phyloP scores from a whole-genome alignment of 2,329 filamentous ascomycete genomes.

The Clonostachys rosea region DNA sequence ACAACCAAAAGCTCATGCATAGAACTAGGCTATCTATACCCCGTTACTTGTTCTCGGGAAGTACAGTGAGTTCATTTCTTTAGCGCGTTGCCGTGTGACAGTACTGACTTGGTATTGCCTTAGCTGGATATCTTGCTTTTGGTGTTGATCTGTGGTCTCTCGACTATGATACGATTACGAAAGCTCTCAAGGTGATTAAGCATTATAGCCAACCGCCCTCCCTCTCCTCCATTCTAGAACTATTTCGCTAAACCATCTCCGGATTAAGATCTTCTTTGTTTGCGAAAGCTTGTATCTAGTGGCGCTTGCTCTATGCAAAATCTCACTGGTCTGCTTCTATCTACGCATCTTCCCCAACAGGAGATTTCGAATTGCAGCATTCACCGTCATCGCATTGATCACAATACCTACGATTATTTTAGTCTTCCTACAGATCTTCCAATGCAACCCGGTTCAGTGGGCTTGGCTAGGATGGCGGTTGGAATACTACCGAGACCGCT shows the following conservation, averaged over 20 bases:
- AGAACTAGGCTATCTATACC: conserved; percentile 11
- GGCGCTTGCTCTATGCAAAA: conserved; percentile 28
- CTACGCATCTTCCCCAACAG: conserved; percentile 26
- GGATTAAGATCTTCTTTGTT: conserved; percentile 16
- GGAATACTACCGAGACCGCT: conserved; percentile 4
- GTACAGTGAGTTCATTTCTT: conserved; percentile 3
- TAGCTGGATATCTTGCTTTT: conserved; percentile 15
- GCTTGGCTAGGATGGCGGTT: conserved; percentile 18
- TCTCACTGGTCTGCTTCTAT: conserved; percentile 32
- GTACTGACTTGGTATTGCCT: no score
- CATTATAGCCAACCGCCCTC: no score
- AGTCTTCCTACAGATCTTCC: conserved; percentile 30
- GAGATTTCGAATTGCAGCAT: conserved; percentile 19
- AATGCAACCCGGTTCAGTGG: conserved; percentile 30
- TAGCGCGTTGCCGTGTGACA: no score
- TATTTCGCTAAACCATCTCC: background rate
- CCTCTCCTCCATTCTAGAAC: background rate
- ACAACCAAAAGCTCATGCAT: no score
- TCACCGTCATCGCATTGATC: conserved; percentile 24
- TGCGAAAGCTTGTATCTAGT: conserved; percentile 27
- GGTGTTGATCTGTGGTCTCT: conserved; percentile 32
- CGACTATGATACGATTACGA: conserved; percentile 12
- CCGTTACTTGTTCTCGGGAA: conserved; percentile 22
- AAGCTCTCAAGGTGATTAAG: conserved; percentile 18
- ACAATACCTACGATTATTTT: conserved; percentile 25